phyloP scores from a whole-genome alignment of 2,329 filamentous ascomycete species.

The Sordariomycetes sp. region DNA sequence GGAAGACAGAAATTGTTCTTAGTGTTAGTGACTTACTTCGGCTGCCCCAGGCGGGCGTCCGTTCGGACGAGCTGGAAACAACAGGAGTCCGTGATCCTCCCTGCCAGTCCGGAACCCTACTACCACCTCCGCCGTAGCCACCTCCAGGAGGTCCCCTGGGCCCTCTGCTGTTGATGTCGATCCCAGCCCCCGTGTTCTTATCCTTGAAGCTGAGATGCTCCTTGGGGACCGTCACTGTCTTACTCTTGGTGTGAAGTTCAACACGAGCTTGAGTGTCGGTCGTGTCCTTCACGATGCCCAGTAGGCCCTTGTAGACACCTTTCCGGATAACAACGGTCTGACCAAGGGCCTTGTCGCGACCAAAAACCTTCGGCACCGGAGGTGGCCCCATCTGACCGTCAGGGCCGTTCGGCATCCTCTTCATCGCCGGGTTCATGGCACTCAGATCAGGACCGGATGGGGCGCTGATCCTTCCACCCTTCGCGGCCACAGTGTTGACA shows the following conservation, averaged over 20 bases:
- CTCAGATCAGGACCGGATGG: constrained; percentile 61
- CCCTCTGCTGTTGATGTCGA: constrained; percentile 50
- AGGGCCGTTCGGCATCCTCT: constrained; percentile 45
- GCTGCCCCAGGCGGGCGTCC: constrained; percentile 66
- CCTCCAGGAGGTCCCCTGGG: constrained; percentile 22
- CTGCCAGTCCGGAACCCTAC: constrained; percentile 42
- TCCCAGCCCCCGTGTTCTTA: constrained; percentile 62
- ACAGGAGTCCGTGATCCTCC: constrained; percentile 57
- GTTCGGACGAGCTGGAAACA: constrained; percentile 42
- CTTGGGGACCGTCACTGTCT: constrained; percentile 75
- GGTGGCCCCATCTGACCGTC: constrained; percentile 27
- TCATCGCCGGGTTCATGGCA: constrained; percentile 85
- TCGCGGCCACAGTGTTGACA: constrained; percentile 84
- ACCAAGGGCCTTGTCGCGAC: constrained; percentile 72
- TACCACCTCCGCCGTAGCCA: constrained; percentile 29
- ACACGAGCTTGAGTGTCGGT: constrained; percentile 78
- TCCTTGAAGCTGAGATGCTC: constrained; percentile 78
- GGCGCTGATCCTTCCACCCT: constrained; percentile 66
- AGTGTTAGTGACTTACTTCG: constrained; percentile 40
- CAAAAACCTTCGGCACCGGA: constrained; percentile 63
- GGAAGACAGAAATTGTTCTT: not conserved
- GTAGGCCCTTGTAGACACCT: constrained; percentile 80
- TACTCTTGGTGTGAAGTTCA: constrained; percentile 88
- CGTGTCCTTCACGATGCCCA: constrained; percentile 92
- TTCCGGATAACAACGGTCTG: constrained; percentile 84